Evolutionary conservation across 192 early-diverging fungal species (phyloP).

Genomic region (Backusella tarrabulga): DNA sequence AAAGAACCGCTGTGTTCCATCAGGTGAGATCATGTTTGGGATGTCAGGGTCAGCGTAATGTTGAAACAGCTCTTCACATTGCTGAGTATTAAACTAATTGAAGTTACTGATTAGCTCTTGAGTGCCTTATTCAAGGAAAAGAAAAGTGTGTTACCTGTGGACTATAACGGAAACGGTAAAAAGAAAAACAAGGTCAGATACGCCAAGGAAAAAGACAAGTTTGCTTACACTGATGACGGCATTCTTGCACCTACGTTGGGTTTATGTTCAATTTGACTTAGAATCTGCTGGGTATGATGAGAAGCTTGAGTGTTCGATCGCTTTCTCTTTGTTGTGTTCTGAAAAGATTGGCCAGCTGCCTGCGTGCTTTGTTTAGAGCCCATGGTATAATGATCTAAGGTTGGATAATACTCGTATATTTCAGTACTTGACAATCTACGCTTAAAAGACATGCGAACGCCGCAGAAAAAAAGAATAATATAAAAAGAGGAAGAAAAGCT

Average conservation of each 20-base stretch:
- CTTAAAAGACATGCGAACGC: constrained; percentile 24
- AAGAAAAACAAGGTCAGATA: not conserved
- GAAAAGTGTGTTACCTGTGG: constrained; percentile 16
- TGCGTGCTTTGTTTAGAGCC: constrained; percentile 27
- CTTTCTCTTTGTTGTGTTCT: constrained; percentile 11
- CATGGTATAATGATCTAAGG: constrained; percentile 19
- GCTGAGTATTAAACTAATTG: constrained; percentile 16
- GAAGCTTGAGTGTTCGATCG: constrained; percentile 13
- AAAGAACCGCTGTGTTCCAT: constrained; percentile 29
- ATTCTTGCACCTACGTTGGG: not conserved
- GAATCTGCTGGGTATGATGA: not conserved
- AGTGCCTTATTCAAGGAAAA: not conserved
- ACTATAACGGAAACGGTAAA: not conserved
- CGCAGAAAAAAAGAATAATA: not conserved
- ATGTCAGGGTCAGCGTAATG: constrained; percentile 26
- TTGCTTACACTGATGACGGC: not conserved
- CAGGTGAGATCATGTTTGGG: constrained; percentile 24
- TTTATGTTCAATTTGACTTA: not conserved
- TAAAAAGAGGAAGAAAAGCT: not conserved
- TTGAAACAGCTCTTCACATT: constrained; percentile 28
- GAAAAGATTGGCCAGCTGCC: not conserved
- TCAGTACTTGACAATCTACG: constrained; percentile 18
- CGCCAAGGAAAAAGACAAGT: not conserved
- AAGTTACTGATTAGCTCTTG: not conserved
- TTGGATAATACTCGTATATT: constrained; percentile 18